Evolutionary conservation across 2,329 filamentous ascomycete genomes (phyloP).

Genomic region (Ophiostoma sp.): DNA sequence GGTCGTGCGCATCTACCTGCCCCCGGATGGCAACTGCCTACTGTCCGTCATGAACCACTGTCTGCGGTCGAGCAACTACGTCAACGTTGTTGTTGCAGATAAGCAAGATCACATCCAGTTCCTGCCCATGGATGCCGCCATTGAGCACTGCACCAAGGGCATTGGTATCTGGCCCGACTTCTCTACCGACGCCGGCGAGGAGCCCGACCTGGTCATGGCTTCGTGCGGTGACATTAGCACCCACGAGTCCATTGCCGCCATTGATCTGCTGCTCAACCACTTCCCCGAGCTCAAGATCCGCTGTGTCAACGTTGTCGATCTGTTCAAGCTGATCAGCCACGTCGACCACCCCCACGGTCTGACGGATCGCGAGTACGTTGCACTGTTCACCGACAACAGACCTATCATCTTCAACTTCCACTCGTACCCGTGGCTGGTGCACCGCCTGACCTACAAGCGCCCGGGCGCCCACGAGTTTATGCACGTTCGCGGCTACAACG

Average conservation of each 20-base stretch:
- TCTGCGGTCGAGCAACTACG: constrained; percentile 66
- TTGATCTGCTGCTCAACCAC: constrained; percentile 64
- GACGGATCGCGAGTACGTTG: constrained; percentile 57
- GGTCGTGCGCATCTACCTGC: constrained; percentile 74
- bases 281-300: constrained; percentile 69
- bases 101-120: constrained; percentile 76
- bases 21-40: constrained; percentile 72
- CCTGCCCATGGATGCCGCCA: constrained; percentile 65
- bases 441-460: constrained; percentile 70
- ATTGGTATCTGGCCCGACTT: constrained; percentile 74
- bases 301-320: constrained; percentile 73
- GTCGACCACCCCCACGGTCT: constrained; percentile 69
- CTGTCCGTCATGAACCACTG: constrained; percentile 73
- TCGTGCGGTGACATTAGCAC: constrained; percentile 70
- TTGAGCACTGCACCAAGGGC: constrained; percentile 72
- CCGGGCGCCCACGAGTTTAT: constrained; percentile 58
- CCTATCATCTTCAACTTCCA: constrained; percentile 82
- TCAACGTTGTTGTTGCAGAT: constrained; percentile 74
- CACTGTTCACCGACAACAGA: constrained; percentile 65
- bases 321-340: constrained; percentile 71
- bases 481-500: constrained; percentile 71
- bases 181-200: constrained; percentile 60
- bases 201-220: constrained; percentile 72
- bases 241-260: constrained; percentile 67
- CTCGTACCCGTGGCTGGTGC: constrained; percentile 74